Conservation (phyloP, 495 filamentous ascomycete genomes). For the Neurospora sp. region DNA sequence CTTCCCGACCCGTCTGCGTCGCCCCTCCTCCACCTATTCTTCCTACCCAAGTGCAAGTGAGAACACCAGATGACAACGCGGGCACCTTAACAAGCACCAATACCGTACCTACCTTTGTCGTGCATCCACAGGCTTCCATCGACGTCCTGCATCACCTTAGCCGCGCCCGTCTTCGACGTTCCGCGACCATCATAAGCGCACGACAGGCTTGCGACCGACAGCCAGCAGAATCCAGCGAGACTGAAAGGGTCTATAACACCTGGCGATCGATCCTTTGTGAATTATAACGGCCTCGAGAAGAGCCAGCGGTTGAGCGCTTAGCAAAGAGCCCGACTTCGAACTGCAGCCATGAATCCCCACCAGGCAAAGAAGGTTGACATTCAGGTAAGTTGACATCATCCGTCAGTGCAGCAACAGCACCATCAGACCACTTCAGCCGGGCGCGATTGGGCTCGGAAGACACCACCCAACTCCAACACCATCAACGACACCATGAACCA, state of each 20-base stretch:
- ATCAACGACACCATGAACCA: neutral
- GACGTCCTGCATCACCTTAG: neutral
- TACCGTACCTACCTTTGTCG: neutral
- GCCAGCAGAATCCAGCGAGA: neutral
- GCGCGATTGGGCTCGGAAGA: neutral
- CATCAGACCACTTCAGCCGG: constrained; percentile 6
- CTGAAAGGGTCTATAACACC: neutral
- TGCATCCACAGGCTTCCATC: neutral
- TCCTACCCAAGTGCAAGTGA: neutral
- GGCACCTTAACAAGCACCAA: neutral
- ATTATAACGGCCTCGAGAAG: neutral
- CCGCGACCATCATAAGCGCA: neutral
- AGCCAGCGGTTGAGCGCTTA: neutral
- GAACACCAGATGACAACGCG: neutral
- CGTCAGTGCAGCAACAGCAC: constrained; percentile 1
- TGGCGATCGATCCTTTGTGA: neutral
- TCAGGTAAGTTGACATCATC: constrained; percentile 52
- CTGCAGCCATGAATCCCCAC: constrained; percentile 74
- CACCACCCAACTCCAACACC: neutral
- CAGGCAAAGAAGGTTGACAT: constrained; percentile 96
- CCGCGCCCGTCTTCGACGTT: neutral
- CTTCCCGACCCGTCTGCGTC: neutral
- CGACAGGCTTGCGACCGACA: neutral
- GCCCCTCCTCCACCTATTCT: neutral
- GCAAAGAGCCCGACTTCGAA: neutral